phyloP scores from a whole-genome alignment of 441 rosid genomes.

The Breynia disticha region DNA sequence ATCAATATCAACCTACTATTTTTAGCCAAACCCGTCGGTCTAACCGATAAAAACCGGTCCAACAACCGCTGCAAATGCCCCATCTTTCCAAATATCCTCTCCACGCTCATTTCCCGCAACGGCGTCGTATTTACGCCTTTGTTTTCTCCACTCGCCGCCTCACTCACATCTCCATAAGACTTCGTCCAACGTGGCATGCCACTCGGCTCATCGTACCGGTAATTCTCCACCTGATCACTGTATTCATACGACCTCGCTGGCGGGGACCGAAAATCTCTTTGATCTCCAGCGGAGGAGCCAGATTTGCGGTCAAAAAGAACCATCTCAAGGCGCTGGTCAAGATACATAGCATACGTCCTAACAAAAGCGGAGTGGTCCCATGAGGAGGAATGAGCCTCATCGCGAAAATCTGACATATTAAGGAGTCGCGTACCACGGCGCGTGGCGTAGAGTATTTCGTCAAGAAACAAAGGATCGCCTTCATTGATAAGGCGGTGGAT shows the following conservation, averaged over 20 bases:
- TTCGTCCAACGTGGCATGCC: slow-evolving; percentile 59
- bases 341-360: slow-evolving; percentile 67
- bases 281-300: slow-evolving; percentile 23
- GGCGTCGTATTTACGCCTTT: slow-evolving; percentile 46
- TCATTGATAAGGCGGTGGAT: slow-evolving; percentile 73
- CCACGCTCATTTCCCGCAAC: slow-evolving; percentile 72
- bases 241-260: slow-evolving; percentile 52
- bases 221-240: slow-evolving; percentile 44
- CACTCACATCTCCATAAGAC: slow-evolving; percentile 80
- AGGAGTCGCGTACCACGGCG: slow-evolving; percentile 76
- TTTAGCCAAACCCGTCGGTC: slow-evolving; percentile 83
- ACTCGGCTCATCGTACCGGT: slow-evolving; percentile 30
- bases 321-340: slow-evolving; percentile 79
- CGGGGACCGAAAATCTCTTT: slow-evolving; percentile 66
- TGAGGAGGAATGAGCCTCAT: slow-evolving; percentile 92
- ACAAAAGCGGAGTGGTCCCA: slow-evolving; percentile 98
- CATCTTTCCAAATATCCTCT: slow-evolving; percentile 79
- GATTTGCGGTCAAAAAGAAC: slow-evolving; percentile 54
- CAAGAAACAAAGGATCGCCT: slow-evolving; percentile 64
- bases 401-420: slow-evolving; percentile 82
- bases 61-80: slow-evolving; percentile 78
- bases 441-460: slow-evolving; percentile 76
- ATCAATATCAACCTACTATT: slow-evolving; percentile 64
- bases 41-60: slow-evolving; percentile 66
- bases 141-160: slow-evolving; percentile 41